phyloP scores from a whole-genome alignment of 345 rosid species.

The Sapria himalayana region DNA sequence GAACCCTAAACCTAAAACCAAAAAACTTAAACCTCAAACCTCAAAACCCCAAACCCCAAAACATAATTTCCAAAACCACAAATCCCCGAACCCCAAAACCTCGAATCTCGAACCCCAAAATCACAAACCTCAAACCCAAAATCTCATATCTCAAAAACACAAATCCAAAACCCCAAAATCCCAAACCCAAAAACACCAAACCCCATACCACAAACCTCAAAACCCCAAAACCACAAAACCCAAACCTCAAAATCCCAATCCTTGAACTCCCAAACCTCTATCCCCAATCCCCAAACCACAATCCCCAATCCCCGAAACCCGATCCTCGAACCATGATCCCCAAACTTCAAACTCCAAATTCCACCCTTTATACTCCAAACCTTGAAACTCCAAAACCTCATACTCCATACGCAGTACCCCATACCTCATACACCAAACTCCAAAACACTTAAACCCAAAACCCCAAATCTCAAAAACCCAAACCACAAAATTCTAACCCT shows the following conservation, averaged over 20 bases:
- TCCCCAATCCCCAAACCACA: neutral
- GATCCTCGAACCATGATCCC: too few species aligned
- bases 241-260: conserved; percentile 4
- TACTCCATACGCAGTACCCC: neutral
- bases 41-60: too few species aligned
- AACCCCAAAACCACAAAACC: conserved; percentile 1
- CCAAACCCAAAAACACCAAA: conserved; percentile 4
- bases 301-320: too few species aligned
- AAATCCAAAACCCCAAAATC: conserved; percentile 3
- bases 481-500: neutral
- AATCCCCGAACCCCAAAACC: too few species aligned
- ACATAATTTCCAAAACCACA: too few species aligned
- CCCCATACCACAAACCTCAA: conserved; percentile 4
- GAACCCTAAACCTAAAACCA: too few species aligned
- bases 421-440: neutral
- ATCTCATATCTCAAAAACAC: neutral
- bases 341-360: too few species aligned
- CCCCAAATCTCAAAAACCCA: neutral
- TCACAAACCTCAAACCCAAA: neutral
- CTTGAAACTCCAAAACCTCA: too few species aligned
- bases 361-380: too few species aligned
- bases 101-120: neutral
- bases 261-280: neutral
- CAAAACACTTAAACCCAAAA: neutral
- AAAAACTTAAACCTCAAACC: too few species aligned